A percentile compares a stretch with the other conserved stretches of the same genome.
Conservation (phyloP, 805 yeast species). For the Candida stauntonica region DNA sequence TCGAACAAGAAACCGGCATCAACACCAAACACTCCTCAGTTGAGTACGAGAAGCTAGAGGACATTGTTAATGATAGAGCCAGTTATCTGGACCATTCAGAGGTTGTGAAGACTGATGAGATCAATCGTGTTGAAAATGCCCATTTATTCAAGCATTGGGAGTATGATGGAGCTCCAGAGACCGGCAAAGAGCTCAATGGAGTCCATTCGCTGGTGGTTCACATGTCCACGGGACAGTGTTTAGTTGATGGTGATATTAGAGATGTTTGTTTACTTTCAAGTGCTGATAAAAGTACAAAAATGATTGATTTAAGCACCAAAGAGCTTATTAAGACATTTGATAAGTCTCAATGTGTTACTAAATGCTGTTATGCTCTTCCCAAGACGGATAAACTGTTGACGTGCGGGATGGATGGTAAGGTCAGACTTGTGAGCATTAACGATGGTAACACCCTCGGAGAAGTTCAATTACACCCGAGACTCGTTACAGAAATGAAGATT, state of each 20-base stretch:
- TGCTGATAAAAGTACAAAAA: conserved; percentile 16
- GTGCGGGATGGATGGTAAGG: conserved; percentile 52
- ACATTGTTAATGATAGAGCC: conserved; percentile 36
- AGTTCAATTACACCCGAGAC: conserved; percentile 35
- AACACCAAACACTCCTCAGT: conserved; percentile 4
- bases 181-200: neutral
- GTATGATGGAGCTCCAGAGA: neutral
- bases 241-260: conserved; percentile 9
- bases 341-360: no score
- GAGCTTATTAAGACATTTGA: conserved; percentile 4
- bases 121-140: conserved; percentile 9
- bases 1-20: conserved; percentile 30
- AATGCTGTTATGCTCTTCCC: conserved; percentile 31
- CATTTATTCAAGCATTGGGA: conserved; percentile 6
- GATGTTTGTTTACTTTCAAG: conserved; percentile 16
- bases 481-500: conserved; percentile 33
- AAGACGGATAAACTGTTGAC: conserved; percentile 30
- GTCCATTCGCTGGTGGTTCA: conserved; percentile 21
- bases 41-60: conserved; percentile 34
- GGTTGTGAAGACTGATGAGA: conserved; percentile 1
- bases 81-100: conserved; percentile 25
- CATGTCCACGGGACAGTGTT: conserved; percentile 20
- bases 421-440: conserved; percentile 25
- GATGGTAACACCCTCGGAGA: conserved; percentile 15
- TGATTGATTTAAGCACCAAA: conserved; percentile 16